Conservation (phyloP, 192 early-diverging fungal species). For the Backusella sp. region DNA sequence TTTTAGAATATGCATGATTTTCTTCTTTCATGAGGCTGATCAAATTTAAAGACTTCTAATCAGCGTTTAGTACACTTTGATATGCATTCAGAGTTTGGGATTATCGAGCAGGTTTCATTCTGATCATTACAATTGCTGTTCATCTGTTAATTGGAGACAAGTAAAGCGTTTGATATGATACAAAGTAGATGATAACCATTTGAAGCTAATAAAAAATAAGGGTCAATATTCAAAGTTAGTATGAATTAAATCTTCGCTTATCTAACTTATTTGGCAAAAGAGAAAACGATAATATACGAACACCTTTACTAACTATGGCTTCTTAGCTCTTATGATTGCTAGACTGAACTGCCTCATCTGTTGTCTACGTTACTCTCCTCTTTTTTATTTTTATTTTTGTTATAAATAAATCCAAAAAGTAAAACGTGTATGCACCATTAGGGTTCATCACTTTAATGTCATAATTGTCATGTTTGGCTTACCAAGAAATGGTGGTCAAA, state of each 20-base stretch:
- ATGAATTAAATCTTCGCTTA: not conserved
- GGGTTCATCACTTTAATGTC: not conserved
- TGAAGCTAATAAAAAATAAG: not conserved
- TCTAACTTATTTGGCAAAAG: not conserved
- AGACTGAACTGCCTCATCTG: not conserved
- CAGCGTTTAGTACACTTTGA: not conserved
- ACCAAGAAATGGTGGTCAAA: not conserved
- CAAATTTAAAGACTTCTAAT: not conserved
- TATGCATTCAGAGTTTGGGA: not conserved
- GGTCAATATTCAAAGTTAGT: not conserved
- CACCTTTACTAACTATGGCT: not conserved
- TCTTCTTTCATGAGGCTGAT: not conserved
- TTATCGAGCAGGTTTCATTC: not conserved
- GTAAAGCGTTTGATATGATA: not conserved
- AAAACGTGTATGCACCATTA: constrained; percentile 1
- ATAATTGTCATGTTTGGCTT: not conserved
- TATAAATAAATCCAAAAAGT: not conserved
- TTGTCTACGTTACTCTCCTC: not conserved
- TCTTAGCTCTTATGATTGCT: not conserved
- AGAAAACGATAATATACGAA: constrained; percentile 11
- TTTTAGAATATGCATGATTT: not conserved
- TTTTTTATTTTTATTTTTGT: not conserved
- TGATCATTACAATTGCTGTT: not conserved
- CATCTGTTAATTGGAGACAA: not conserved
- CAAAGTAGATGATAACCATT: not conserved